A percentile compares a stretch with the other conserved stretches of the same genome.
Evolutionary conservation across 176 grass and related monocot species (phyloP).

Genomic region (Pharus latifolius): DNA sequence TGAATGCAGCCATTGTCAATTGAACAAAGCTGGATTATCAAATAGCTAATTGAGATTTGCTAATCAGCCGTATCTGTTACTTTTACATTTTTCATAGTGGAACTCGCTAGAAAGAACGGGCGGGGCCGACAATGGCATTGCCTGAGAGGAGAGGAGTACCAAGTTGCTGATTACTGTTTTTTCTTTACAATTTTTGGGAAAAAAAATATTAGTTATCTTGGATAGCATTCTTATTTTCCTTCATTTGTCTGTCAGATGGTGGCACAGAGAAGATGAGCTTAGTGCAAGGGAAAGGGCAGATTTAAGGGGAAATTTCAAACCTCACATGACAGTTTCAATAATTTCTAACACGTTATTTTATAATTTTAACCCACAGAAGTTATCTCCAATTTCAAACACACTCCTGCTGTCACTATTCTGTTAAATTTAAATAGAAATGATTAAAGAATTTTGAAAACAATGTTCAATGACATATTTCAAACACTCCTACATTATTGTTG

Average conservation of each 20-base stretch:
- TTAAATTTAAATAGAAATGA: too few relatives aligned
- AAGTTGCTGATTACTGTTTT: too few relatives aligned
- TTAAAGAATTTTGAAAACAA: too few relatives aligned
- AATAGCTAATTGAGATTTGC: not conserved
- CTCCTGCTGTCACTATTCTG: too few relatives aligned
- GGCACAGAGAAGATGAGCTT: constrained; percentile 13
- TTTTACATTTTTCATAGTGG: not conserved
- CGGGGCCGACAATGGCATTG: not conserved
- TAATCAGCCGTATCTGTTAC: not conserved
- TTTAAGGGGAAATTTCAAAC: too few relatives aligned
- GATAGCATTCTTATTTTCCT: not conserved
- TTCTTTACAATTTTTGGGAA: not conserved
- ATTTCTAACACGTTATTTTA: too few relatives aligned
- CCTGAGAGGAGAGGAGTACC: too few relatives aligned
- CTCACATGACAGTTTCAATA: too few relatives aligned
- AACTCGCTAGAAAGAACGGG: not conserved
- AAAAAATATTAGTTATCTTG: not conserved
- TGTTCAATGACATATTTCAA: too few relatives aligned
- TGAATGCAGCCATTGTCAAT: not conserved
- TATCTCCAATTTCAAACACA: too few relatives aligned
- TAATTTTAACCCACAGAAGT: too few relatives aligned
- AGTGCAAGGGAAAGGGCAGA: not conserved
- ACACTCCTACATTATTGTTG: too few relatives aligned
- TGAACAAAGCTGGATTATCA: not conserved
- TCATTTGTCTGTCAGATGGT: constrained; percentile 4